Conservation (phyloP, 345 rosid genomes). For the Gossypium australe region DNA sequence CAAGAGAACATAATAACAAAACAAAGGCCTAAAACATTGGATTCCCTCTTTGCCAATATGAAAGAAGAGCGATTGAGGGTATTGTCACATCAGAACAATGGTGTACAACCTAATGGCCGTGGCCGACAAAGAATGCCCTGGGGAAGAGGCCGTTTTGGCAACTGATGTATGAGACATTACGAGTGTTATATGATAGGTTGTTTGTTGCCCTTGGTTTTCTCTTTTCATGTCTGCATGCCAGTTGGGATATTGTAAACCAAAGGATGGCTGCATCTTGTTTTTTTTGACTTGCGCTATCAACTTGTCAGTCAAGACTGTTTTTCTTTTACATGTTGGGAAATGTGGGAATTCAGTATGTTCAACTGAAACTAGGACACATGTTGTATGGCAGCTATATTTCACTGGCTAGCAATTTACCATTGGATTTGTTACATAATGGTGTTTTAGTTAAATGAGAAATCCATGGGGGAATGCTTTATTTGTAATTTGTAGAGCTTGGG, state of each 20-base stretch:
- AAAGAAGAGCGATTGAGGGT: constrained; percentile 63
- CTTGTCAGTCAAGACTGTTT: background rate
- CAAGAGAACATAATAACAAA: constrained; percentile 32
- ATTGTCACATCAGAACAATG: background rate
- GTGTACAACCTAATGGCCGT: constrained; percentile 11
- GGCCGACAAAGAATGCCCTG: constrained; percentile 45
- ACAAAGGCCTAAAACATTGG: constrained; percentile 70
- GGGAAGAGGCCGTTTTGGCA: constrained; percentile 50
- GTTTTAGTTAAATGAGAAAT: no score
- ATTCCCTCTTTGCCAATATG: constrained; percentile 27
- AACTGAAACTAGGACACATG: background rate
- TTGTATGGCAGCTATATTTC: background rate
- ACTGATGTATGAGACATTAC: constrained; percentile 19
- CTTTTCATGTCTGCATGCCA: background rate
- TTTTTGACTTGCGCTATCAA: background rate
- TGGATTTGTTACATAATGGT: no score
- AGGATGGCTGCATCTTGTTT: background rate
- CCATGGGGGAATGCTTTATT: no score
- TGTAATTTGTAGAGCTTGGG: no score
- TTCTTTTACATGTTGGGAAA: background rate
- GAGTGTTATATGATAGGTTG: background rate
- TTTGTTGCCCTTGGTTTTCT: background rate
- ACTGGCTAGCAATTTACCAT: no score
- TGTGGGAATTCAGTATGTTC: background rate
- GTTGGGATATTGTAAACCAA: background rate